Evolutionary conservation across 1,284 basidiomycete species (phyloP).

Genomic region (Peniophora sp.): DNA sequence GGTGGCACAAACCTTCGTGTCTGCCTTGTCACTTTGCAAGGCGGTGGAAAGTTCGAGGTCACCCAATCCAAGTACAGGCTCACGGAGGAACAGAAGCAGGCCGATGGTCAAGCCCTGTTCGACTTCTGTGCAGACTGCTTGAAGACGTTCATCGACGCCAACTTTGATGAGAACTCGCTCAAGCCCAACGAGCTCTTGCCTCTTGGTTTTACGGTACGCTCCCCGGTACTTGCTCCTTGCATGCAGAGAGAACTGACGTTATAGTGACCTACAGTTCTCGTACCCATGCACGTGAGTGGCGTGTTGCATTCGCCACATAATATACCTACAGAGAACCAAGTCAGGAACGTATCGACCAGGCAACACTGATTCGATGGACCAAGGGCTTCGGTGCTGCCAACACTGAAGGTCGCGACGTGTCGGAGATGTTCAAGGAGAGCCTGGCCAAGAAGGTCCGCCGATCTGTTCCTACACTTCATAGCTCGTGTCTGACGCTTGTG

Average conservation of each 20-base stretch:
- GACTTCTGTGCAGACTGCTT: slow-evolving; percentile 97
- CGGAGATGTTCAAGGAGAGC: slow-evolving; percentile 83
- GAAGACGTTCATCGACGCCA: slow-evolving; percentile 82
- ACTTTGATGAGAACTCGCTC: slow-evolving; percentile 57
- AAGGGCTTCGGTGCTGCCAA: slow-evolving; percentile 94
- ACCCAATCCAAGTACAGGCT: slow-evolving; percentile 97
- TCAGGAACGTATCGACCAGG: slow-evolving; percentile 92
- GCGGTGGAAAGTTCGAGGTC: slow-evolving; percentile 93
- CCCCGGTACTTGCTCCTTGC: background rate
- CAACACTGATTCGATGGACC: slow-evolving; percentile 94
- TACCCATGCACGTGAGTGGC: slow-evolving; percentile 79
- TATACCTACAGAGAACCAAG: slow-evolving; percentile 25
- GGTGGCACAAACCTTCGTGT: slow-evolving; percentile 96
- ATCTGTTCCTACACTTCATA: background rate
- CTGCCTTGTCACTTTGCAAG: slow-evolving; percentile 90
- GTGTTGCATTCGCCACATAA: slow-evolving; percentile 6
- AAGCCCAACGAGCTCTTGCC: slow-evolving; percentile 70
- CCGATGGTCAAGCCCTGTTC: slow-evolving; percentile 90
- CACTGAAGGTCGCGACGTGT: slow-evolving; percentile 91
- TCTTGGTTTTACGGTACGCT: slow-evolving; percentile 88
- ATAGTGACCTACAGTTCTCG: slow-evolving; percentile 59
- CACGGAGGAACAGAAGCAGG: slow-evolving; percentile 96
- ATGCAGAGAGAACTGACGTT: background rate
- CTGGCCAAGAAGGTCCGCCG: slow-evolving; percentile 63
- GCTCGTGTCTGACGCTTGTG: slow-evolving; percentile 4